These are phyloP conservation scores for Tricholoma flavovirens DNA, from an alignment of 768 basidiomycete genomes.

Conservation along the genomic window DNA sequence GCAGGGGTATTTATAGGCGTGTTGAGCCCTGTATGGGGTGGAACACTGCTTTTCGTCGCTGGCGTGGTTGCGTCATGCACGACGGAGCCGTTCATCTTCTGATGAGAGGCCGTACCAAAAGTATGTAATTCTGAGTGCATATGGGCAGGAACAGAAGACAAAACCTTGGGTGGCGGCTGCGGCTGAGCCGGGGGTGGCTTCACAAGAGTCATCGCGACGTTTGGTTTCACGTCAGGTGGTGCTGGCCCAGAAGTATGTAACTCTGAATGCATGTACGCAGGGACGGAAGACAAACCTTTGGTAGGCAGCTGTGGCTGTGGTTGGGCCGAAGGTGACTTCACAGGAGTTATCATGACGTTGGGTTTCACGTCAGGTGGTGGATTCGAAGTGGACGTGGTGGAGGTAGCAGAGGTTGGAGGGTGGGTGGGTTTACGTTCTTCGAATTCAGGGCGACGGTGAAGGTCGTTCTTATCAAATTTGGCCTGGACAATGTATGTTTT, in stretches of 20 bases:
- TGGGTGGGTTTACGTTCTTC: slow-evolving; percentile 37
- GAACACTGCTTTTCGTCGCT: slow-evolving; percentile 1
- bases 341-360: slow-evolving; percentile 1
- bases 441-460: slow-evolving; percentile 70
- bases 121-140: slow-evolving; percentile 25
- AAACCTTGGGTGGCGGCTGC: slow-evolving; percentile 20
- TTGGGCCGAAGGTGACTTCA: slow-evolving; percentile 8
- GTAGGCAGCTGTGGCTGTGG: slow-evolving; percentile 18
- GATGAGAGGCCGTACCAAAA: slow-evolving; percentile 7
- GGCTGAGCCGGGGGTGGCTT: slow-evolving; percentile 9
- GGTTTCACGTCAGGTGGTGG: slow-evolving; percentile 1
- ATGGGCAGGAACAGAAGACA: slow-evolving; percentile 35
- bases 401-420: slow-evolving; percentile 4
- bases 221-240: slow-evolving; percentile 1
- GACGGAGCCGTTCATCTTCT: background rate
- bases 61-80: slow-evolving; percentile 8
- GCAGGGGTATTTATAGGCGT: slow-evolving; percentile 30
- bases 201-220: background rate
- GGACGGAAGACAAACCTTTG: slow-evolving; percentile 29
- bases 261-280: slow-evolving; percentile 34
- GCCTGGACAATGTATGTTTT: slow-evolving; percentile 30
- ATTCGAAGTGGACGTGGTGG: background rate
- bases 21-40: slow-evolving; percentile 17
- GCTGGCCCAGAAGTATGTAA: slow-evolving; percentile 11
- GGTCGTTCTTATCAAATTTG: slow-evolving; percentile 61